Base-by-base conservation (phyloP, 495 filamentous ascomycete species). In the Echria macrotheca region DNA sequence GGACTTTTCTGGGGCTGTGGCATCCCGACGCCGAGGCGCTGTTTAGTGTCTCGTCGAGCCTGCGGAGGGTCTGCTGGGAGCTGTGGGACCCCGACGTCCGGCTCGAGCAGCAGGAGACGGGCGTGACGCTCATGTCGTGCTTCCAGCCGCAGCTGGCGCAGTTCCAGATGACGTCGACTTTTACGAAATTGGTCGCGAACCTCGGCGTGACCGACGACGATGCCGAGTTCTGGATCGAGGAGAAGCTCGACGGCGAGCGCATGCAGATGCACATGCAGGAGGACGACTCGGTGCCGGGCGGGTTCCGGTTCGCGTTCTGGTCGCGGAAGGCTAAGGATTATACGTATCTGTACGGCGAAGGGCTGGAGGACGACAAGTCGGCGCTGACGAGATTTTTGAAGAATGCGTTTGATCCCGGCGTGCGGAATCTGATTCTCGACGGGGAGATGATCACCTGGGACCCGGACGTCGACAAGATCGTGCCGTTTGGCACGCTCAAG, bases 391-490 rank as follows among this genome's bases (percentile, higher is more conserved):
- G 89, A 24, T 82, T 95, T 60, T 67, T 96, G 10, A 80, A 82
- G 43, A 74, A 81, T 46, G 89, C 88, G 3, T 98, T 98, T 59
- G 70, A 81, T 12, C 73, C 82, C 5, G 80, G 82, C 0, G 91
- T 97, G 7, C 70, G 82, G 36, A 80, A 89, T 59, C 76, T 96
- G 57, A 95, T 98, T 24, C 73, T 98, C 2, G 93, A 98, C 56
- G 93, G 93, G 8, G 93, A 98, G 66, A 98, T 98, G 93, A 87
- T 98, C 44, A 95, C 90, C 7, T 98, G 94, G 94, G 89, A 97
- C 63, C 83, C 89, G n/a, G 82, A 86, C 41, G 70, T 87, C 42
- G 83, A 95, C 65, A 81, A 82, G 43, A 86, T 90, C 32, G 83
- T 95, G 29, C 83, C 84, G 2, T 98, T 98, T 58, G 93, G 93